Base-by-base conservation (phyloP, 805 yeast species). In the Blastobotrys parvus region DNA sequence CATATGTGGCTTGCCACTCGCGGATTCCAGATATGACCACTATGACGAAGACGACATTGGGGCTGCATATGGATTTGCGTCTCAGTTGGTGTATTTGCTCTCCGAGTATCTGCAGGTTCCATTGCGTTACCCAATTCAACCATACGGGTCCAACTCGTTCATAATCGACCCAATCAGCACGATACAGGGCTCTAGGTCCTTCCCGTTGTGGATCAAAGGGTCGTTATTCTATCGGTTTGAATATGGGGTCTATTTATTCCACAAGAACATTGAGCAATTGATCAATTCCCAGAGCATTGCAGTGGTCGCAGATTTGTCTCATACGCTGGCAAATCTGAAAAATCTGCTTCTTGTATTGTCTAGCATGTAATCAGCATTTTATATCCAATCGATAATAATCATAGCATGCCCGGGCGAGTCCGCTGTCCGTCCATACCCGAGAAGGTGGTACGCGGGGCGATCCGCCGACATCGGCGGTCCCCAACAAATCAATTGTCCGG, bases 131-230 rank as follows among this genome's bases (percentile, higher is more conserved):
- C 78, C 78, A 0, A 58, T 74, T 3, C 65, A 65, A 39, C 65
- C 67, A 22, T 61, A 62, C 38, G 80, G 80, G 1, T 68, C 74
- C 18, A 67, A 62, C 40, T 69, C 77, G 1, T 72, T 65, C 45
- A 67, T 75, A 18, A 55, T 64, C 29, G 79, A 75, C 53, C 72
- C 73, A 2, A 67, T 75, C 13, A 65, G 74, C 27, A 55, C 57
- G 16, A 59, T 69, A 20, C 64, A 56, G 47, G 71, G 63, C 13
- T 62, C 61, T 34, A 51, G 61, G 8, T 50, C 58, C 31, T 74
- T 72, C 49, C 80, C 80, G 3, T 51, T 75, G 35, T 74, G 75
- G 68, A 61, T 72, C n/a, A 64, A 67, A 15, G 74, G 71, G 8
- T 68, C 61, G 7, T 48, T 63, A 13, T 59, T 62, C 20, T 64